A percentile compares a stretch with the other conserved stretches of the same genome.
Conservation (phyloP, 2,329 filamentous ascomycete genomes). For the Fusarium haematococcum region DNA sequence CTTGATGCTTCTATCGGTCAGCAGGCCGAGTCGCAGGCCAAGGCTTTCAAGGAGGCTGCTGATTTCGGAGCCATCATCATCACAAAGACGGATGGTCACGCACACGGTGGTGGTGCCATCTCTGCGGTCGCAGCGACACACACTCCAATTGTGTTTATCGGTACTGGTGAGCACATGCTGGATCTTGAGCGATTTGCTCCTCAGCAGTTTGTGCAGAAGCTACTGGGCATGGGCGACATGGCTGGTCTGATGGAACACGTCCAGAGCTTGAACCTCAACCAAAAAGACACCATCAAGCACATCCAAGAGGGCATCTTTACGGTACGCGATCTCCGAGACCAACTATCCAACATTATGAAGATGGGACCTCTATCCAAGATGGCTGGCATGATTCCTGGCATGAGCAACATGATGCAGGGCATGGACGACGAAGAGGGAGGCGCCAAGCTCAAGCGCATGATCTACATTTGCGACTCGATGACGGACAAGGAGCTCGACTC, state of each 20-base stretch:
- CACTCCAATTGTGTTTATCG: conserved; percentile 97
- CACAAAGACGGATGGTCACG: conserved; percentile 97
- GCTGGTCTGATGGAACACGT: conserved; percentile 95
- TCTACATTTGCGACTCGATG: conserved; percentile 99
- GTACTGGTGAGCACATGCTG: conserved; percentile 96
- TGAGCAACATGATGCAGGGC: conserved; percentile 91
- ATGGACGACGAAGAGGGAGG: conserved; percentile 98
- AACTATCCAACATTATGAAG: conserved; percentile 98
- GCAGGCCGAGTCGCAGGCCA: conserved; percentile 91
- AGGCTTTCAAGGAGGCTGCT: conserved; percentile 96
- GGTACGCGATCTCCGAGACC: conserved; percentile 91
- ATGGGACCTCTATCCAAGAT: conserved; percentile 98
- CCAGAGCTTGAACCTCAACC: conserved; percentile 92
- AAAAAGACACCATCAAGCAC: conserved; percentile 99
- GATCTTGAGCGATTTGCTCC: conserved; percentile 94
- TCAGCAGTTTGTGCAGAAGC: conserved; percentile 91
- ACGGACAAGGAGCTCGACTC: conserved; percentile 94
- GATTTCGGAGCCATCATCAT: conserved; percentile 99
- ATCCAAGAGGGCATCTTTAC: conserved; percentile 98
- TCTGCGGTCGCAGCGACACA: conserved; percentile 96
- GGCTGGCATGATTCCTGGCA: conserved; percentile 97
- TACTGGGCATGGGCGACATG: conserved; percentile 98
- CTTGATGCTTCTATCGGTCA: conserved; percentile 97
- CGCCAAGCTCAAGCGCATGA: conserved; percentile 95
- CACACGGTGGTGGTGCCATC: conserved; percentile 95